A percentile compares a stretch with the other conserved stretches of the same genome.
phyloP scores from a whole-genome alignment of 352 stramenopile genomes.

The Pythium dissotocum region DNA sequence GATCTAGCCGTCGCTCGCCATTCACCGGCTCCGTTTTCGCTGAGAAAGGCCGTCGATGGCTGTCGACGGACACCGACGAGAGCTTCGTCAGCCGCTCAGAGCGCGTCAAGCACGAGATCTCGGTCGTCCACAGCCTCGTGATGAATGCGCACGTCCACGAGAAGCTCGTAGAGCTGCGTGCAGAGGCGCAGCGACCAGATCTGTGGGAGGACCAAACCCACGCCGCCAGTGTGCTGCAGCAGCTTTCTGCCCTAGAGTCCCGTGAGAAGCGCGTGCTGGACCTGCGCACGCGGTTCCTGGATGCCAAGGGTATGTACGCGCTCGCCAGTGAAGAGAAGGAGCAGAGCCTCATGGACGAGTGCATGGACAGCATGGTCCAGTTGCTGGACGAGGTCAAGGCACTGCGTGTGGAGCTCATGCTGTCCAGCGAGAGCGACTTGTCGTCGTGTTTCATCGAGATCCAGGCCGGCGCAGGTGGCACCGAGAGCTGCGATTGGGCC shows the following conservation, averaged over 20 bases:
- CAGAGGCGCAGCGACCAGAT: slow-evolving; percentile 40
- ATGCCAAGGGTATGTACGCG: slow-evolving; percentile 62
- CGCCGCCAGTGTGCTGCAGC: slow-evolving; percentile 58
- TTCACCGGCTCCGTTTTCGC: neutral
- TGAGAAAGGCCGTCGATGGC: neutral
- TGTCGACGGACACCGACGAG: slow-evolving; percentile 25
- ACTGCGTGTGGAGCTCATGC: slow-evolving; percentile 62
- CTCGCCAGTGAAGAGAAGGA: slow-evolving; percentile 69
- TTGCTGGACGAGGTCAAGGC: slow-evolving; percentile 46
- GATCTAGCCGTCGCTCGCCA: neutral
- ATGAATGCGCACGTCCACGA: slow-evolving; percentile 36
- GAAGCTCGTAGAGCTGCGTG: slow-evolving; percentile 43
- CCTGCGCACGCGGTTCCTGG: slow-evolving; percentile 48
- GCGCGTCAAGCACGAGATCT: slow-evolving; percentile 42
- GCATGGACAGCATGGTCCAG: slow-evolving; percentile 38
- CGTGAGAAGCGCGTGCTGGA: slow-evolving; percentile 40
- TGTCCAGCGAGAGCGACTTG: slow-evolving; percentile 54
- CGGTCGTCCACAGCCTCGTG: slow-evolving; percentile 54
- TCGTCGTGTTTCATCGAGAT: slow-evolving; percentile 81
- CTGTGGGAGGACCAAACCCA: slow-evolving; percentile 68
- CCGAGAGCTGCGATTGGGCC: slow-evolving; percentile 96
- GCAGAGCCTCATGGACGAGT: slow-evolving; percentile 49
- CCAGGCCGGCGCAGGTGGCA: slow-evolving; percentile 87
- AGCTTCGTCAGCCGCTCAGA: slow-evolving; percentile 42
- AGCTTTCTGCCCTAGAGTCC: slow-evolving; percentile 56